Evolutionary conservation across 2,329 filamentous ascomycete genomes (phyloP).

Genomic region (Setomelanomma holmii): DNA sequence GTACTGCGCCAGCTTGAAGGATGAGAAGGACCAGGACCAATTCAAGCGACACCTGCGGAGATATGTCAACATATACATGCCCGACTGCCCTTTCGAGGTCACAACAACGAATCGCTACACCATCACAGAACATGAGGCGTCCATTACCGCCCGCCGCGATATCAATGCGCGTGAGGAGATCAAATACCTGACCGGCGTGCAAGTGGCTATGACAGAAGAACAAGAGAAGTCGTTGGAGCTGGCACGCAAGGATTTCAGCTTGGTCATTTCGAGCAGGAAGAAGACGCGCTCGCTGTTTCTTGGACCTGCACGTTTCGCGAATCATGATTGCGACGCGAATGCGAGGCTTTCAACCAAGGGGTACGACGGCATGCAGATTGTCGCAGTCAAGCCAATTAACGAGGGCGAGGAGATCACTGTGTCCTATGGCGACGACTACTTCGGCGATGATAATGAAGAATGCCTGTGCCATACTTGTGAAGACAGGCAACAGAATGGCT

Average conservation of each 20-base stretch:
- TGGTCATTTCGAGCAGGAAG: constrained; percentile 91
- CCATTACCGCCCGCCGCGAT: constrained; percentile 78
- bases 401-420: constrained; percentile 96
- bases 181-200: constrained; percentile 89
- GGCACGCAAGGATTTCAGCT: constrained; percentile 92
- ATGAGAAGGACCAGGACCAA: constrained; percentile 81
- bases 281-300: constrained; percentile 92
- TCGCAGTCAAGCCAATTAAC: constrained; percentile 81
- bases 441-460: constrained; percentile 92
- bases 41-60: constrained; percentile 85
- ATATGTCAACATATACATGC: constrained; percentile 91
- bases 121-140: constrained; percentile 86
- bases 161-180: constrained; percentile 85
- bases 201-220: constrained; percentile 89
- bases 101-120: constrained; percentile 94
- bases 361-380: constrained; percentile 86
- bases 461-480: constrained; percentile 93
- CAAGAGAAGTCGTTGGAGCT: constrained; percentile 83
- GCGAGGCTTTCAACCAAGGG: constrained; percentile 84
- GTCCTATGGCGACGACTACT: constrained; percentile 94
- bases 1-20: constrained; percentile 72
- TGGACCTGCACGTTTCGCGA: constrained; percentile 93
- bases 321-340: constrained; percentile 96
- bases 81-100: constrained; percentile 95
- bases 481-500: constrained; percentile 76